Conservation (phyloP, 2,329 filamentous ascomycete species). For the Blastomyces silverae region DNA sequence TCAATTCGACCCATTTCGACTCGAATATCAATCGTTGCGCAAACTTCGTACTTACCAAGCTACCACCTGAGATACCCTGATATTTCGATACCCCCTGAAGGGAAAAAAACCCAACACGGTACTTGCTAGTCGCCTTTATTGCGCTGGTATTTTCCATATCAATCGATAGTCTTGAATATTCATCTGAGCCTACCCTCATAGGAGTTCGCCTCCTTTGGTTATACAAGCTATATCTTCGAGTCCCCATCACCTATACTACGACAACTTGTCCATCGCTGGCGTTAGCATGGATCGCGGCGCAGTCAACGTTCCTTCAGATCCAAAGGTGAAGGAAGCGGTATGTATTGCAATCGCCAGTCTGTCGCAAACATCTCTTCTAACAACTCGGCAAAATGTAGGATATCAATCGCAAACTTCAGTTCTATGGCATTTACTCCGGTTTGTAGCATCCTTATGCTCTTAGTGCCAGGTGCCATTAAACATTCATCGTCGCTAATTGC, state of each 20-base stretch:
- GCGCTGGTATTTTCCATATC: background rate
- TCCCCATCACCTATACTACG: background rate
- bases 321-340: constrained; percentile 67
- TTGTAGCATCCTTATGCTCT: constrained; percentile 24
- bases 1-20: background rate
- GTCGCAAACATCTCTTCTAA: background rate
- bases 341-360: constrained; percentile 14
- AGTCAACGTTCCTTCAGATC: constrained; percentile 68
- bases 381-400: constrained; percentile 40
- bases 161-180: background rate
- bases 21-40: background rate
- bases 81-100: background rate
- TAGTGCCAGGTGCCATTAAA: constrained; percentile 18
- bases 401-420: constrained; percentile 87
- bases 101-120: background rate
- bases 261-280: background rate
- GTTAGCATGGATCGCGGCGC: constrained; percentile 29
- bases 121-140: background rate
- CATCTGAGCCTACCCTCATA: background rate
- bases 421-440: constrained; percentile 80
- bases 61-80: background rate
- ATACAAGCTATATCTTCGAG: background rate
- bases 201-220: background rate
- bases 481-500: constrained; percentile 17
- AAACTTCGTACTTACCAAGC: background rate